Evolutionary conservation across 164 flowering plant genomes (phyloP).

Genomic region (Sedum album): DNA sequence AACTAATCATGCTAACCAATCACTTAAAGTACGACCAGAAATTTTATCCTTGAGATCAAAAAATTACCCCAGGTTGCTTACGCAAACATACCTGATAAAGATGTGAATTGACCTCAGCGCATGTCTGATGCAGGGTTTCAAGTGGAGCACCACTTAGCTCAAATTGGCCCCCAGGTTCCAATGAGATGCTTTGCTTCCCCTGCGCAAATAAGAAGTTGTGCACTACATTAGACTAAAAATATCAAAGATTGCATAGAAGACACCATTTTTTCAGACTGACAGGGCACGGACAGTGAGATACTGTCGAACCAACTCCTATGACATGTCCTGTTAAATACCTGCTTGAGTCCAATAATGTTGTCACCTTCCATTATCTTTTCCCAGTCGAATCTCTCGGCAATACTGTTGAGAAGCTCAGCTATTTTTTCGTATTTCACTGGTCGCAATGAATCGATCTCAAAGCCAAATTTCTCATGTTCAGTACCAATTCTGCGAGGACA

Average conservation of each 20-base stretch:
- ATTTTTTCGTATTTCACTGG: slow-evolving; percentile 90
- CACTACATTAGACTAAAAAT: no score
- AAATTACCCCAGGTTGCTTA: background rate
- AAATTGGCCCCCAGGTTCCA: slow-evolving; percentile 99
- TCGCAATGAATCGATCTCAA: slow-evolving; percentile 57
- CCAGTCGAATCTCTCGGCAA: slow-evolving; percentile 98
- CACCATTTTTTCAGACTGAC: background rate
- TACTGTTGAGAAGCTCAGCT: slow-evolving; percentile 73
- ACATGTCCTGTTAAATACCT: slow-evolving; percentile 37
- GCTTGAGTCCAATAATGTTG: slow-evolving; percentile 85
- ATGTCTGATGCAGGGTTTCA: slow-evolving; percentile 97
- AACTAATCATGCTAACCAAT: background rate
- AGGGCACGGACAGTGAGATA: background rate
- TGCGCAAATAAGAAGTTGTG: slow-evolving; percentile 14
- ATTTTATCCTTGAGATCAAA: background rate
- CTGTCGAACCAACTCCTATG: background rate
- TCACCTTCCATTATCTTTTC: slow-evolving; percentile 96
- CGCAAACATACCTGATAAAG: slow-evolving; percentile 75
- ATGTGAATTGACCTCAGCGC: slow-evolving; percentile 98
- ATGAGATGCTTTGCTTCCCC: slow-evolving; percentile 97
- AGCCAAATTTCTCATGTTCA: slow-evolving; percentile 98
- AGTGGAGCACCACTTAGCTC: slow-evolving; percentile 99
- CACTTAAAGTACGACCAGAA: background rate
- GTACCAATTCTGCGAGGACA: slow-evolving; percentile 82
- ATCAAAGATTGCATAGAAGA: background rate